A percentile compares a stretch with the other conserved stretches of the same genome.
Evolutionary conservation across 2,329 filamentous ascomycete species (phyloP).

Genomic region (Parafenestella ontariensis): DNA sequence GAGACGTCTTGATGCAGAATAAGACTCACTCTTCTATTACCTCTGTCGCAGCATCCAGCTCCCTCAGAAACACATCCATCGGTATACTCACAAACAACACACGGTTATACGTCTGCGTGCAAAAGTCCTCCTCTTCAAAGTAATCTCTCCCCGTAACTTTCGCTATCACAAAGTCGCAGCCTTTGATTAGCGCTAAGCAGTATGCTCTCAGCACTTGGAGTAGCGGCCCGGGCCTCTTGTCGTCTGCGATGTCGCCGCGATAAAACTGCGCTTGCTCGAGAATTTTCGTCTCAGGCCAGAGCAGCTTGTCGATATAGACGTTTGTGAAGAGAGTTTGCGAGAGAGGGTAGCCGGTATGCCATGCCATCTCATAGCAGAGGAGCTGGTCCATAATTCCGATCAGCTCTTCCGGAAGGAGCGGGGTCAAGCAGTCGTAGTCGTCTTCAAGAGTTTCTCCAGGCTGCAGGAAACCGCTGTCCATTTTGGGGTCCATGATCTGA

Average conservation of each 20-base stretch:
- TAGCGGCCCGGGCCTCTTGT: slow-evolving; percentile 32
- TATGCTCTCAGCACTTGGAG: slow-evolving; percentile 77
- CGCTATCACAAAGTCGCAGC: slow-evolving; percentile 78
- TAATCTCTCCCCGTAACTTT: slow-evolving; percentile 83
- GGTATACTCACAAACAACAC: slow-evolving; percentile 67
- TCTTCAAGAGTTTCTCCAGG: slow-evolving; percentile 84
- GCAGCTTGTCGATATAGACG: slow-evolving; percentile 82
- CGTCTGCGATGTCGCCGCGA: slow-evolving; percentile 29
- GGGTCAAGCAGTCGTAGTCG: slow-evolving; percentile 74
- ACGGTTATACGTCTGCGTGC: slow-evolving; percentile 87
- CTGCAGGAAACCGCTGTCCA: slow-evolving; percentile 90
- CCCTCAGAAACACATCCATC: slow-evolving; percentile 43
- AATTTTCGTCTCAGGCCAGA: slow-evolving; percentile 71
- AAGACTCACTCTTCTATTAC: slow-evolving; percentile 38
- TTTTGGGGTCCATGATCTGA: slow-evolving; percentile 98
- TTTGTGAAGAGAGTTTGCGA: slow-evolving; percentile 95
- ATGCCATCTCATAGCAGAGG: slow-evolving; percentile 92
- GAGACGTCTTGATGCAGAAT: background rate
- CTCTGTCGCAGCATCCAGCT: slow-evolving; percentile 43
- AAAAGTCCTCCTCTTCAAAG: slow-evolving; percentile 98
- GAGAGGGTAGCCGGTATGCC: slow-evolving; percentile 94
- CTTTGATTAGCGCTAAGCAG: slow-evolving; percentile 83
- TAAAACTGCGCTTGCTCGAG: slow-evolving; percentile 72
- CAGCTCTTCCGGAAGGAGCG: slow-evolving; percentile 77
- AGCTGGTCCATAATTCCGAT: slow-evolving; percentile 95